Evolutionary conservation across 345 rosid genomes (phyloP).

Genomic region (Gynandropsis gynandra): DNA sequence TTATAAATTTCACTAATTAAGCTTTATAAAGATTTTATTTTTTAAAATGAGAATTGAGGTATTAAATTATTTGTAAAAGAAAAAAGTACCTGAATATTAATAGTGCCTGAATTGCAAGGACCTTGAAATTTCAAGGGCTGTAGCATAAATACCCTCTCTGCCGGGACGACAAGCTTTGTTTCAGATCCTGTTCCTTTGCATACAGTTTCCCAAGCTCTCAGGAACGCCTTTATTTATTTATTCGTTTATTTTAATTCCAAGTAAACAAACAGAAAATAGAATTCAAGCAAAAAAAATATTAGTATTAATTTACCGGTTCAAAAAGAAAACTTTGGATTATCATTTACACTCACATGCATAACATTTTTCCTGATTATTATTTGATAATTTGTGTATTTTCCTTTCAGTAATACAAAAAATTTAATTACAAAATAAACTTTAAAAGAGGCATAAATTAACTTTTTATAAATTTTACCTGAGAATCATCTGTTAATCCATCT

Average conservation of each 20-base stretch:
- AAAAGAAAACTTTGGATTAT: too few relatives aligned
- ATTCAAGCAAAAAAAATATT: too few relatives aligned
- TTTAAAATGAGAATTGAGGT: too few relatives aligned
- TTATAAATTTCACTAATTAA: too few relatives aligned
- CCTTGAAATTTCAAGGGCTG: conserved; percentile 35
- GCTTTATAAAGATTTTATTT: too few relatives aligned
- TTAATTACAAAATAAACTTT: background rate
- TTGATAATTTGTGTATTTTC: too few relatives aligned
- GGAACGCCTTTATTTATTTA: conserved; percentile 32
- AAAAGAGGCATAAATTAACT: background rate
- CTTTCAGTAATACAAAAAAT: background rate
- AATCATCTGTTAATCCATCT: conserved; percentile 28
- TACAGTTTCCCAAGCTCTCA: conserved; percentile 29
- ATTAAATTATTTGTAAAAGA: background rate
- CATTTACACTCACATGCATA: background rate
- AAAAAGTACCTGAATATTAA: conserved; percentile 33
- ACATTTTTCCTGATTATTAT: background rate
- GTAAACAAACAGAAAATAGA: background rate
- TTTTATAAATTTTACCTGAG: conserved; percentile 16
- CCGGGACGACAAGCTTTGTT: conserved; percentile 25
- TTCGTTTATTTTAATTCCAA: conserved; percentile 8
- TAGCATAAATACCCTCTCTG: conserved; percentile 26
- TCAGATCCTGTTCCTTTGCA: conserved; percentile 21
- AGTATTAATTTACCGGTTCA: too few relatives aligned
- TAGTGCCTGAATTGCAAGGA: conserved; percentile 30